Base-by-base conservation (phyloP, 495 filamentous ascomycete species). In the Lindgomyces ingoldianus region DNA sequence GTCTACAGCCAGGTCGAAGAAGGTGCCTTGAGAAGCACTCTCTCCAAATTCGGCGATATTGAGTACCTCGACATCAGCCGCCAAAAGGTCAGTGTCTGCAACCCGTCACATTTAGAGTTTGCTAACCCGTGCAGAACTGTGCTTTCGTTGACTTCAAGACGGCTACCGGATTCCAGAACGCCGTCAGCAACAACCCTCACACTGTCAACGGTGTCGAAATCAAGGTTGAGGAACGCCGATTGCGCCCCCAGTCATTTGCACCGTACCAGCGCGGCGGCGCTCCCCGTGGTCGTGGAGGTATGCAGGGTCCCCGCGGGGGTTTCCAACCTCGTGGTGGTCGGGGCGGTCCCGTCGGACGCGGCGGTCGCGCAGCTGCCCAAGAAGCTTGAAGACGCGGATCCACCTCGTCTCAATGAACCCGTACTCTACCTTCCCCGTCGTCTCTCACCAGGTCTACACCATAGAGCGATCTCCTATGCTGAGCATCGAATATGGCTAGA, bases 71-170 rank as follows among this genome's bases (percentile, higher is more conserved):
- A 98, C 70, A 87, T 98, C 74, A 93, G 85, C 77, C 90, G 91
- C 54, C 76, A 77, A 55, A 98, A 95, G 91, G 93, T 96, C 83
- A 69, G 84, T 68, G 57, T 54, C 16, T 3, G 44, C 49, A 50
- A 27, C 21, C 26, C 48, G 49, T 19, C 22, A 33, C n/a, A 1
- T 16, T n/a, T n/a, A 27, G 16, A 57, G 41, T 51, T 73, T 53
- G 68, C 55, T 9, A 12, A 19, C 22, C 21, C 22, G 46, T 18
- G 10, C 69, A 97, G 95, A 97, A 92, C 80, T 96, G 91, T 72
- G 95, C 94, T 26, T 96, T 96, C 73, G 89, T 96, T 64, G 95
- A 98, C 72, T 98, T 95, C 73, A 86, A 85, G 68, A 89, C 89
- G 41, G 70, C 83, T 48, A 81, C 90, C 48, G 91, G 84, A 21